Conservation (phyloP, 306 rosid genomes). For the Prunus padus region DNA sequence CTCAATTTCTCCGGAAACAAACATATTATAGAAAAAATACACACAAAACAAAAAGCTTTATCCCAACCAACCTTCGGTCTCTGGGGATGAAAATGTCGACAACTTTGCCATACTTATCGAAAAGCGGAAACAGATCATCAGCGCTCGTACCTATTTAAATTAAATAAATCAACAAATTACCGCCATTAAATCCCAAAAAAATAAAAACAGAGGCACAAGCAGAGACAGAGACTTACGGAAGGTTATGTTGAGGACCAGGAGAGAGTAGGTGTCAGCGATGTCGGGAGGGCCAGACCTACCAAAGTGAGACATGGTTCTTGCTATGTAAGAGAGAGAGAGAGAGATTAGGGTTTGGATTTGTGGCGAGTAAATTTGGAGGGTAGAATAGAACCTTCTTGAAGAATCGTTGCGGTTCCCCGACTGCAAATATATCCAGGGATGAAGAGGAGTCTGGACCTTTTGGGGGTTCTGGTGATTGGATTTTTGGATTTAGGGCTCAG, state of each 20-base stretch:
- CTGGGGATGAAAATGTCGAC: conserved; percentile 91
- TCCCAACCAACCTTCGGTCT: conserved; percentile 61
- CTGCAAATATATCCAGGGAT: not conserved
- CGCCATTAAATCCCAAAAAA: not conserved
- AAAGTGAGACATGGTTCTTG: conserved; percentile 68
- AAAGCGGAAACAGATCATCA: conserved; percentile 81
- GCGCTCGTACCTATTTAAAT: conserved; percentile 63
- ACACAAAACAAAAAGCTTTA: not conserved
- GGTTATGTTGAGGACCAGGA: conserved; percentile 88
- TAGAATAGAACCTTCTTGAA: conserved; percentile 25
- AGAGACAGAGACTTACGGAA: conserved; percentile 54
- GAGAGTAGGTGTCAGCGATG: conserved; percentile 87
- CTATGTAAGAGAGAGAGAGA: not conserved
- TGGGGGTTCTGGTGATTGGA: not conserved
- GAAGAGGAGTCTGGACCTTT: not conserved
- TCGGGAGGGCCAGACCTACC: conserved; percentile 91
- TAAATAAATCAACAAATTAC: not conserved
- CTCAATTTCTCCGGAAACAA: conserved; percentile 1
- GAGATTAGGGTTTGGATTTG: conserved; percentile 30
- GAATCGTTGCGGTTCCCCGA: not conserved
- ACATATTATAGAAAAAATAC: not conserved
- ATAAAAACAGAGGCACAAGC: not conserved
- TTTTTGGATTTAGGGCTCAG: conserved; percentile 12
- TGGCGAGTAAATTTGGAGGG: not conserved
- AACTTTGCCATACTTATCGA: conserved; percentile 86